phyloP scores from a whole-genome alignment of 73 alveolate genomes.

The Paramecium tetraurelia region DNA sequence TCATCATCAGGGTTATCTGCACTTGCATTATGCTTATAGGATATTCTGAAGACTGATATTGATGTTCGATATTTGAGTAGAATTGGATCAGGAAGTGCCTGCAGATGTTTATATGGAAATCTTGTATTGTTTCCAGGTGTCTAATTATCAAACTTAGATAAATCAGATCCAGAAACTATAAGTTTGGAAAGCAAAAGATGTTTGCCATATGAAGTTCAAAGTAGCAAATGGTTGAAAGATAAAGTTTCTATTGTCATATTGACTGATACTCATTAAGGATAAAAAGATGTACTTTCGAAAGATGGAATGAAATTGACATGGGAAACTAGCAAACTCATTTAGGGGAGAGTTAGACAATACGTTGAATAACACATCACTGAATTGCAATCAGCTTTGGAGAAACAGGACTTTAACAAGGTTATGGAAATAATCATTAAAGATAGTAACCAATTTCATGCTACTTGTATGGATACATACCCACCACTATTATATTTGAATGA shows the following conservation, averaged over 20 bases:
- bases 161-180: slow-evolving; percentile 43
- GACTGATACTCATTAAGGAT: not conserved
- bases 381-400: slow-evolving; percentile 69
- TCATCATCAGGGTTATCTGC: slow-evolving; percentile 90
- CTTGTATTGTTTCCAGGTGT: slow-evolving; percentile 89
- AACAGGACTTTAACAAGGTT: slow-evolving; percentile 70
- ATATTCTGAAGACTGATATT: slow-evolving; percentile 64
- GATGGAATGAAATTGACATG: slow-evolving; percentile 87
- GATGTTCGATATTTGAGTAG: slow-evolving; percentile 82
- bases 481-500: slow-evolving; percentile 79
- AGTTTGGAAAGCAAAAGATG: not conserved
- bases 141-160: not conserved
- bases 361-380: slow-evolving; percentile 73
- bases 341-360: slow-evolving; percentile 39
- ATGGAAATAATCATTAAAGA: slow-evolving; percentile 83
- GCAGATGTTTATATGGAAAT: slow-evolving; percentile 90
- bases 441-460: slow-evolving; percentile 77
- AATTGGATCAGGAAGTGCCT: slow-evolving; percentile 96
- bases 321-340: slow-evolving; percentile 78
- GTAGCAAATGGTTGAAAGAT: slow-evolving; percentile 53
- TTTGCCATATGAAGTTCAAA: slow-evolving; percentile 67
- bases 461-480: slow-evolving; percentile 71
- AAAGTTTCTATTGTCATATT: not conserved
- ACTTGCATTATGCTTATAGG: slow-evolving; percentile 76
- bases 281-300: slow-evolving; percentile 66